Evolutionary conservation across 306 rosid genomes (phyloP).

Genomic region (Arachis stenosperma): DNA sequence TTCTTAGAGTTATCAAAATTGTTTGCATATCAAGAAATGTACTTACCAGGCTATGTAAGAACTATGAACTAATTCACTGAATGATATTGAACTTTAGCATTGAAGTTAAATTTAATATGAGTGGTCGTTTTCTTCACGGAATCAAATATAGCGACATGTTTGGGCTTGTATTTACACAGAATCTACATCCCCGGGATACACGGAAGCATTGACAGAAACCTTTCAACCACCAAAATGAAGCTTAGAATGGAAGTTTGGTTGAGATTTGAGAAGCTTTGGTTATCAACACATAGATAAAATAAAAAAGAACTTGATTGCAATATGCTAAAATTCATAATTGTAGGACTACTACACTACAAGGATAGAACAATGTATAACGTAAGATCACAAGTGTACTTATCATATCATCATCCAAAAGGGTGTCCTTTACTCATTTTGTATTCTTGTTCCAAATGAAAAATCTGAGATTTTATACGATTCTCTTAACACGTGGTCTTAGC

Average conservation of each 20-base stretch:
- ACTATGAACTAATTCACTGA: slow-evolving; percentile 27
- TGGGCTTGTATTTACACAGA: slow-evolving; percentile 2
- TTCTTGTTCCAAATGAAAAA: not conserved
- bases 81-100: slow-evolving; percentile 16
- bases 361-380: not conserved
- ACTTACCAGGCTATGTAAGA: slow-evolving; percentile 17
- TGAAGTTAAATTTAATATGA: slow-evolving; percentile 3
- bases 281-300: not conserved
- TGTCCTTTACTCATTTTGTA: not conserved
- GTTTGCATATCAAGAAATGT: slow-evolving; percentile 36
- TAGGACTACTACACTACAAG: not conserved
- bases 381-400: not conserved
- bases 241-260: not conserved
- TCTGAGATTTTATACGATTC: not conserved
- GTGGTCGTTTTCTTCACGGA: not conserved
- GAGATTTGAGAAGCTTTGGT: not conserved
- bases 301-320: not conserved
- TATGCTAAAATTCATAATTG: not conserved
- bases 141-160: slow-evolving; percentile 15
- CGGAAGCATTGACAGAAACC: not conserved
- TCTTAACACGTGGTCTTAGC: not conserved
- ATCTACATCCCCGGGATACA: not conserved
- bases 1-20: slow-evolving; percentile 29
- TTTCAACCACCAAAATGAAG: not conserved
- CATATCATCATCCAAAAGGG: not conserved